These are phyloP conservation scores for Glaciozyma martinii DNA, from an alignment of 768 basidiomycete species.

Conservation along the genomic window DNA sequence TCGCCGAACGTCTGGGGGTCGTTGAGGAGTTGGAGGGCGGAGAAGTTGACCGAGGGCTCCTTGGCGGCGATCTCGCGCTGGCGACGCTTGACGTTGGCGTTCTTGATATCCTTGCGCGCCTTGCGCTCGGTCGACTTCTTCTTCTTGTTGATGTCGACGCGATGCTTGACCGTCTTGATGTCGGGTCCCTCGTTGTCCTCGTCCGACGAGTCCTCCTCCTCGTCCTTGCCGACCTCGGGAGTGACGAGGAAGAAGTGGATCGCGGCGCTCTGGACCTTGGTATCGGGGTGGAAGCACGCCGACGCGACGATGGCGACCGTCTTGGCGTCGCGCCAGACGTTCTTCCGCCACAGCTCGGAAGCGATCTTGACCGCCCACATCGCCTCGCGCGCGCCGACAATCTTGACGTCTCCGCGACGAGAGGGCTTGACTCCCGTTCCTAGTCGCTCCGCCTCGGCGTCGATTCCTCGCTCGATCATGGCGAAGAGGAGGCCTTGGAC, in stretches of 20 bases:
- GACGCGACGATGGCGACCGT: constrained; percentile 82
- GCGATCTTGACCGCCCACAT: constrained; percentile 96
- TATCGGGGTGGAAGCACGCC: constrained; percentile 84
- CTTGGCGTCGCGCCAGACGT: constrained; percentile 83
- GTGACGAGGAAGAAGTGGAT: constrained; percentile 93
- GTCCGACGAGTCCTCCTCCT: constrained; percentile 62
- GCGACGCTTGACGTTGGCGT: constrained; percentile 58
- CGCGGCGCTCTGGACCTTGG: constrained; percentile 89
- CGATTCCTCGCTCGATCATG: constrained; percentile 91
- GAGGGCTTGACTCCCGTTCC: constrained; percentile 61
- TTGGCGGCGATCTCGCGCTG: constrained; percentile 40
- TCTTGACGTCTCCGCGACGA: constrained; percentile 36
- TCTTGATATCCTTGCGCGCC: constrained; percentile 60
- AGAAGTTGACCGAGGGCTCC: constrained; percentile 55
- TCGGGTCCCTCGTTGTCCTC: constrained; percentile 61
- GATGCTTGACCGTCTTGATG: constrained; percentile 67
- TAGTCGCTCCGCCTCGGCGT: constrained; percentile 67
- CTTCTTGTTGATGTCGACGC: constrained; percentile 88
- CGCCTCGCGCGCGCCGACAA: constrained; percentile 63
- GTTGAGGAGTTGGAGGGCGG: constrained; percentile 81
- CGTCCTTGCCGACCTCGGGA: constrained; percentile 46
- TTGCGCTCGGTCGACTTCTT: constrained; percentile 73
- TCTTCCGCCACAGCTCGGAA: constrained; percentile 88
- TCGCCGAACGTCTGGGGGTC: constrained; percentile 95
- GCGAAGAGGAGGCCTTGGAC: constrained; percentile 92